These are phyloP conservation scores for Lentinula edodes DNA, from an alignment of 768 basidiomycete species.

Conservation along the genomic window DNA sequence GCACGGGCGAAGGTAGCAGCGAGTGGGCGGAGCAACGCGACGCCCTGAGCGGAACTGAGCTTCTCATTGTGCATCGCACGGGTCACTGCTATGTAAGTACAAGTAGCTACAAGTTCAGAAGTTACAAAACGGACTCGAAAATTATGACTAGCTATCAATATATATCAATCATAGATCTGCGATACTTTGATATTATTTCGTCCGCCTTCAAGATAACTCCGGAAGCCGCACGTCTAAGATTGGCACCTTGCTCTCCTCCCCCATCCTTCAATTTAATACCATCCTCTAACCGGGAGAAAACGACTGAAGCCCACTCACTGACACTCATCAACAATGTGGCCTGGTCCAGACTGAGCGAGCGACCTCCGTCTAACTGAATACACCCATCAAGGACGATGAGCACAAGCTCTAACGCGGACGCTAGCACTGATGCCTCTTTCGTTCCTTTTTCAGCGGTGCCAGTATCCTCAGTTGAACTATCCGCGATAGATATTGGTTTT, in stretches of 20 bases:
- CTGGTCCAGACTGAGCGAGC: slow-evolving; percentile 69
- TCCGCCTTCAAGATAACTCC: slow-evolving; percentile 81
- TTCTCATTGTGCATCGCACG: too few species aligned
- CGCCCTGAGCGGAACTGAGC: too few species aligned
- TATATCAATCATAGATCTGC: slow-evolving; percentile 43
- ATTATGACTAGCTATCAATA: too few species aligned
- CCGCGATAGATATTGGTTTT: slow-evolving; percentile 45
- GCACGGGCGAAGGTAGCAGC: too few species aligned
- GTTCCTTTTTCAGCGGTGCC: slow-evolving; percentile 23
- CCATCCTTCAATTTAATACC: slow-evolving; percentile 57
- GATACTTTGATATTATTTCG: slow-evolving; percentile 62
- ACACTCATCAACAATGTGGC: slow-evolving; percentile 61
- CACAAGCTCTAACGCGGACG: slow-evolving; percentile 70
- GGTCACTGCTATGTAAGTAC: too few species aligned
- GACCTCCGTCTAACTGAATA: slow-evolving; percentile 72
- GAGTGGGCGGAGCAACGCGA: too few species aligned
- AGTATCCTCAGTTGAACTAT: slow-evolving; percentile 25
- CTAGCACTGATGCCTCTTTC: slow-evolving; percentile 71
- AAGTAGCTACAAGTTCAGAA: too few species aligned
- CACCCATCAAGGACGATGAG: slow-evolving; percentile 73
- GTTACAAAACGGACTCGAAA: too few species aligned
- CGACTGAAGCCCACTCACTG: slow-evolving; percentile 74
- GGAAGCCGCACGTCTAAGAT: slow-evolving; percentile 64
- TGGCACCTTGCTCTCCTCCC: slow-evolving; percentile 59
- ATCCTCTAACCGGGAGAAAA: slow-evolving; percentile 61